Percentiles rank a stretch among this genome's conserved stretches.
phyloP scores from a whole-genome alignment of 202 grass and related monocot species.

The Schoenoplectus tabernaemontani region DNA sequence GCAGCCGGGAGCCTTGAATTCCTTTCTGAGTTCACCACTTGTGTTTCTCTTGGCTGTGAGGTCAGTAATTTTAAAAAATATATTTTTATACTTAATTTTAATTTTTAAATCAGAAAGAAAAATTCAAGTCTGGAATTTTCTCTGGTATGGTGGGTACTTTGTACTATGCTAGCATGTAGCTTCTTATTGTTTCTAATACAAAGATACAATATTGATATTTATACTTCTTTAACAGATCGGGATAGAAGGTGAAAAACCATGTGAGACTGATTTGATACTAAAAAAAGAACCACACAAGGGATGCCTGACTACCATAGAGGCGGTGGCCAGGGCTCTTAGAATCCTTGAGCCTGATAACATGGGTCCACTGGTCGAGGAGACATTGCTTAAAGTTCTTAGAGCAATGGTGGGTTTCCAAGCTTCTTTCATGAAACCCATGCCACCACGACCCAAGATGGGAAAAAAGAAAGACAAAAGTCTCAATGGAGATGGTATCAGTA shows the following conservation, averaged over 20 bases:
- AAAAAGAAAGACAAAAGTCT: conserved; percentile 52
- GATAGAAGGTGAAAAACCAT: conserved; percentile 59
- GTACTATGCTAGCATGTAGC: background rate
- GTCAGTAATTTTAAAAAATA: background rate
- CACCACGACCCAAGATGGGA: conserved; percentile 46
- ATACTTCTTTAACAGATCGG: background rate
- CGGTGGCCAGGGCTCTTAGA: conserved; percentile 60
- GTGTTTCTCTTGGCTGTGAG: conserved; percentile 56
- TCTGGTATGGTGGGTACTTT: too few species aligned
- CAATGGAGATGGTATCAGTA: conserved; percentile 14
- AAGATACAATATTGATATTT: background rate
- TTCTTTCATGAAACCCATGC: conserved; percentile 40
- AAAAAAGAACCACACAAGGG: conserved; percentile 72
- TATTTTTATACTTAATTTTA: background rate
- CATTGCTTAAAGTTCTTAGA: conserved; percentile 40
- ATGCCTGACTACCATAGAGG: conserved; percentile 71
- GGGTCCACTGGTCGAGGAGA: conserved; percentile 40
- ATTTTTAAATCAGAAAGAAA: background rate
- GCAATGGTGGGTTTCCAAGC: conserved; percentile 73
- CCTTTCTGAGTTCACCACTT: conserved; percentile 35
- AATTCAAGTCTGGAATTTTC: too few species aligned
- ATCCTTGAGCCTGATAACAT: conserved; percentile 49
- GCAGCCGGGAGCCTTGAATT: conserved; percentile 48
- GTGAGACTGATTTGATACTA: conserved; percentile 65
- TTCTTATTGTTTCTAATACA: background rate